Percentiles rank a stretch among this genome's conserved stretches.
These are phyloP conservation scores for Zizania palustris DNA, from an alignment of 202 grass and related monocot species.

Conservation along the genomic window DNA sequence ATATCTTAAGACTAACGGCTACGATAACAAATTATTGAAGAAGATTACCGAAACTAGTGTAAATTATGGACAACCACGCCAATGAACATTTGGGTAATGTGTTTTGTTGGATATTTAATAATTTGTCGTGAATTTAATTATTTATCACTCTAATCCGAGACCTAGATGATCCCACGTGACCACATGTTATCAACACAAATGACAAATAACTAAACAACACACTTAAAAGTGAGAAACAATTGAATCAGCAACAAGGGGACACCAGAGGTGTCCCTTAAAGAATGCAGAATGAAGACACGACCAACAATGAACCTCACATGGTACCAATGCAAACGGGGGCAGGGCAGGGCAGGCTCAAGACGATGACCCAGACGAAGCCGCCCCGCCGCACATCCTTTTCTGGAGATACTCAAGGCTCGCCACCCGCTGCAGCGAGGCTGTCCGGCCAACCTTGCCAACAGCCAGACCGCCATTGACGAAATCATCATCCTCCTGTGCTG, in stretches of 20 bases:
- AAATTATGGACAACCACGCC: no score
- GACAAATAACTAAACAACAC: no score
- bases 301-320: conserved; percentile 24
- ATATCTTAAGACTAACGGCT: no score
- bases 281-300: conserved; percentile 32
- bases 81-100: background rate
- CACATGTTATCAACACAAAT: no score
- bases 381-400: conserved; percentile 64
- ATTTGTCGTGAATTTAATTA: no score
- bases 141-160: no score
- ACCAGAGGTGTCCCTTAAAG: background rate
- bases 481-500: conserved; percentile 28
- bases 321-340: no score
- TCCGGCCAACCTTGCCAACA: conserved; percentile 46
- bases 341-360: conserved; percentile 39
- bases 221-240: no score
- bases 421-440: conserved; percentile 55
- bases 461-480: conserved; percentile 33
- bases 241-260: background rate
- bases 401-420: conserved; percentile 79
- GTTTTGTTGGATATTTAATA: no score
- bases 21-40: no score
- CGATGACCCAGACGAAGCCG: conserved; percentile 49
- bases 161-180: no score
- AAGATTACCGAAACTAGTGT: no score